Base-by-base conservation (phyloP, 306 rosid genomes). In the Glycine soja region DNA sequence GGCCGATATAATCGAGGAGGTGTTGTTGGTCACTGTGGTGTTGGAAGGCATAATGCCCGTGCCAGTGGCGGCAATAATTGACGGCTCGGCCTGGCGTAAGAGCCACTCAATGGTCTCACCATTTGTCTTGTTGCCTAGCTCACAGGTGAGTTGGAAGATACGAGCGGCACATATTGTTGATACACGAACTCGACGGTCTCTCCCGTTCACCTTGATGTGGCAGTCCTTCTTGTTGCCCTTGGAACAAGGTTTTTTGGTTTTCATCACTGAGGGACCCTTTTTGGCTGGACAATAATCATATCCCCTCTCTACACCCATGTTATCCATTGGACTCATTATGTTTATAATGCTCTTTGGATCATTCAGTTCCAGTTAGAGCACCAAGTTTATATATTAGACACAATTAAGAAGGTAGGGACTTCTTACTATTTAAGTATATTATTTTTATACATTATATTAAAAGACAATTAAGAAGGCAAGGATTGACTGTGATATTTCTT, bases 41-140 rank as follows among this genome's bases (percentile, higher is more conserved):
- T 42, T 7, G 24, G 50, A 58, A 58, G 64, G 30, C 11, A 4
- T 1, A 58, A 19, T 40, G 71, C 48, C 50, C 0, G 48, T 65
- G 30, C 48, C 36, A 18, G 73, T 16, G 53, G 38, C 42, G 1
- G 57, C 57, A 7, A 47, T 19, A 6, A 69, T 68, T 0, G 73
- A 2, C 0, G 53, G 36, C 15, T 45, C 38, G 2, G 73, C 73
- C 9, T 47, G 15, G 18, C 8, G 43, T 3, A 70, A 24, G 42
- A 70, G 57, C 75, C 58, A 47, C 10, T 70, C 58, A 12, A 70
- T 47, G 42, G 58, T 70, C 19, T 70, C 43, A 18, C 43, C 75
- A 48, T 18, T 1, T 2, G 58, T 46, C 11, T 24, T 70, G 1
- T 70, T 2, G 10, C 75, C 75, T 11, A 70, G 18, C 40, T 70